A percentile compares a stretch with the other conserved stretches of the same genome.
These are phyloP conservation scores for Rhodomyrtus psidioides DNA, from an alignment of 441 rosid genomes.

Conservation along the genomic window DNA sequence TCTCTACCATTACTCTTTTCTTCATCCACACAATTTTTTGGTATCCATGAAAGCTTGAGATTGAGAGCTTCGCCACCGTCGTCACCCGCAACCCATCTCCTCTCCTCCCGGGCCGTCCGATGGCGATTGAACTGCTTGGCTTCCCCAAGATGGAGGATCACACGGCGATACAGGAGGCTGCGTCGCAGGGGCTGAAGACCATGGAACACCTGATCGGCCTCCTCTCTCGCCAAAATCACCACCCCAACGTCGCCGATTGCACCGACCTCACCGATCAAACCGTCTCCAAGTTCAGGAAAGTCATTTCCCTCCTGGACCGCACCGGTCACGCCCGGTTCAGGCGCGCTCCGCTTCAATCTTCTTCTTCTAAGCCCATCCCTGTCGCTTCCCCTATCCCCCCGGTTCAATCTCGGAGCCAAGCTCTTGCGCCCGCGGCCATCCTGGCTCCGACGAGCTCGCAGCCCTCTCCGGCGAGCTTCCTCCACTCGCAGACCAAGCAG, in stretches of 20 bases:
- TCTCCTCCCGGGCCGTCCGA: slow-evolving; percentile 3
- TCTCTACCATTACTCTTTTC: background rate
- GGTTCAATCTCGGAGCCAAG: background rate
- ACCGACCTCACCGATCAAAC: slow-evolving; percentile 57
- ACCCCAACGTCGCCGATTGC: slow-evolving; percentile 35
- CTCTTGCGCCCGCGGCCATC: background rate
- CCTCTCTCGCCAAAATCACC: slow-evolving; percentile 31
- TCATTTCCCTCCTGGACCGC: slow-evolving; percentile 65
- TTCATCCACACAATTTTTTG: background rate
- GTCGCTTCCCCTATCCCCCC: slow-evolving; percentile 13
- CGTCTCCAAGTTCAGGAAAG: slow-evolving; percentile 68
- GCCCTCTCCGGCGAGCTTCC: slow-evolving; percentile 24
- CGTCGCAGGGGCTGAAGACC: slow-evolving; percentile 72
- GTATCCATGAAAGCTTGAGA: slow-evolving; percentile 16
- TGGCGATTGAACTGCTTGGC: slow-evolving; percentile 66
- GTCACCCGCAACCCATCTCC: background rate
- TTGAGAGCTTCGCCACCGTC: background rate
- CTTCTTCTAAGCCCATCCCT: slow-evolving; percentile 18
- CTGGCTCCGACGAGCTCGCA: slow-evolving; percentile 12
- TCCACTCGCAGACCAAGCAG: slow-evolving; percentile 38
- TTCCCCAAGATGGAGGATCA: slow-evolving; percentile 63
- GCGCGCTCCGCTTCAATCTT: slow-evolving; percentile 55
- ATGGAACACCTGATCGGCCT: slow-evolving; percentile 74
- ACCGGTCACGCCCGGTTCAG: slow-evolving; percentile 94
- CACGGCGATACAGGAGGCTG: slow-evolving; percentile 74